A percentile compares a stretch with the other conserved stretches of the same genome.
phyloP scores from a whole-genome alignment of 768 basidiomycete genomes.

The Hydnum rufescens region DNA sequence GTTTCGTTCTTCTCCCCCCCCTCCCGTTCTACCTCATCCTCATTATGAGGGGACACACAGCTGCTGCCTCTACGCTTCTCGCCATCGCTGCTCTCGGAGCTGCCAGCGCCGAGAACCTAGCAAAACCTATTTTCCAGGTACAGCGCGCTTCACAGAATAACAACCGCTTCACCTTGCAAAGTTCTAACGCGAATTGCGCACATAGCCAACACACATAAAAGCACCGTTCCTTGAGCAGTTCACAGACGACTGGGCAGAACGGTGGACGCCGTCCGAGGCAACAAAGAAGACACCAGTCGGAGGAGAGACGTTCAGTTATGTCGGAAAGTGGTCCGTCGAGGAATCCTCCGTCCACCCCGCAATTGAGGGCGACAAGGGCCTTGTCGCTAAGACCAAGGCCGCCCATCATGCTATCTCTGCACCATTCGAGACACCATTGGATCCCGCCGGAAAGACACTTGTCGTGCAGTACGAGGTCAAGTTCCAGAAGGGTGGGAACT shows the following conservation, averaged over 20 bases:
- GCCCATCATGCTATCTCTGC: constrained; percentile 98
- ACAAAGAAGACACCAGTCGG: constrained; percentile 96
- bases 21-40: no score
- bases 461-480: constrained; percentile 99
- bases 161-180: background rate
- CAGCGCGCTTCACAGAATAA: background rate
- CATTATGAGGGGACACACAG: background rate
- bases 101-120: background rate
- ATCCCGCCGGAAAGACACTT: constrained; percentile 66
- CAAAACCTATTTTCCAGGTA: background rate
- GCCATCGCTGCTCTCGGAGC: background rate
- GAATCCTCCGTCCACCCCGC: constrained; percentile 50
- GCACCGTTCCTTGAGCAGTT: constrained; percentile 96
- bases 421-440: constrained; percentile 56
- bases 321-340: constrained; percentile 94
- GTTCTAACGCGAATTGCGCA: no score
- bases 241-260: constrained; percentile 69
- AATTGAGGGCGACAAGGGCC: constrained; percentile 71
- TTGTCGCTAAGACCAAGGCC: constrained; percentile 92
- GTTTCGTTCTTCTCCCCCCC: background rate
- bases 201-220: constrained; percentile 56
- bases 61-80: background rate
- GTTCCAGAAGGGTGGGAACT: constrained; percentile 97
- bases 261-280: constrained; percentile 93
- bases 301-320: constrained; percentile 91